Base-by-base conservation (phyloP, 2,329 filamentous ascomycete genomes). In the Arthrobotrys sinensis region DNA sequence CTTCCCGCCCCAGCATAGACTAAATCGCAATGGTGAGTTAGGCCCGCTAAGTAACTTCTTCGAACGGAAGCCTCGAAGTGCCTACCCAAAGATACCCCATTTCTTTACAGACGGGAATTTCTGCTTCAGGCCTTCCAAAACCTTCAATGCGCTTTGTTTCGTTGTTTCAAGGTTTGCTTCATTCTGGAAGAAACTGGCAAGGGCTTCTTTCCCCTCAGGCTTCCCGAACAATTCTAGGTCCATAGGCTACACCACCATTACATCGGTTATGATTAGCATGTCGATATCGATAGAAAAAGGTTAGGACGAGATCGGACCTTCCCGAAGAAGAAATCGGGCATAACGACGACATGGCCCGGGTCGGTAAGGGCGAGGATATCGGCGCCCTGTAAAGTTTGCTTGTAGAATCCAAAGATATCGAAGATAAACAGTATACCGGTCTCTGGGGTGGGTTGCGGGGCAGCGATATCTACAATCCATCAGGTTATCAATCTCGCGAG, bases 241-340 rank as follows among this genome's bases (percentile, higher is more conserved):
- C 43, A 71, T 66, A 19, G 73, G 73, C 73, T 77, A 34, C 14
- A 40, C 8, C 12, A n/a, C n/a, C 11, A 43, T 11, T 2, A 16
- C 14, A 12, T 48, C 6, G 40, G 45, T 34, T 8, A 5, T 1
- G 36, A n/a, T 64, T 53, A 64, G 38, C 45, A 40, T 28, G 19
- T 24, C 12, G 16, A 34, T 11, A 67, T 19, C 5, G 32, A n/a
- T 24, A 36, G 14, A 40, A 14, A 5, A 50, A 36, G n/a, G 63
- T 40, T 36, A 40, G 19, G 32, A 28, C 8, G 19, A 52, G 32
- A 34, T 43, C 52, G 62, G 36, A 76, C 73, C 80, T 89, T 87
- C 83, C 93, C 94, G 77, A 92, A 88, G 86, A 97, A 97, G 88
- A 93, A 95, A 85, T 97, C 94, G 32, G 94, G 94, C 80, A 97